Evolutionary conservation across 2,329 filamentous ascomycete genomes (phyloP).

Genomic region (Fusarium sp.): DNA sequence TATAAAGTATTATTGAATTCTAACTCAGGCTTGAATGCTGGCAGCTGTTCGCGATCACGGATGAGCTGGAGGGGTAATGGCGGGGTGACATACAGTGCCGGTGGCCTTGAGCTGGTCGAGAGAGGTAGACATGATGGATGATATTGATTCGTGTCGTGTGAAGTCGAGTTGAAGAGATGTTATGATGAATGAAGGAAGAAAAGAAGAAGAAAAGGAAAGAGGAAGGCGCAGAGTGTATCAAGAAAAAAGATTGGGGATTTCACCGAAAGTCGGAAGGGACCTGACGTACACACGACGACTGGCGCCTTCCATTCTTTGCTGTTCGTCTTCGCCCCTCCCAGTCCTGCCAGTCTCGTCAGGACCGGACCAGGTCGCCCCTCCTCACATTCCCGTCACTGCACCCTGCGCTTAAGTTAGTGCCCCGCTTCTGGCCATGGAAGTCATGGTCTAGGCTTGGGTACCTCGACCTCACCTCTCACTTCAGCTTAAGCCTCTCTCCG

Average conservation of each 20-base stretch:
- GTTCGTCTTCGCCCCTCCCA: constrained; percentile 37
- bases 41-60: constrained; percentile 27
- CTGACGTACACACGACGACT: constrained; percentile 43
- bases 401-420: constrained; percentile 23
- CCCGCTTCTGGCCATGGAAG: constrained; percentile 29
- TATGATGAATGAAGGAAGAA: constrained; percentile 26
- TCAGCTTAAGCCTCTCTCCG: constrained; percentile 13
- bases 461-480: constrained; percentile 24
- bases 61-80: constrained; percentile 51
- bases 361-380: constrained; percentile 23
- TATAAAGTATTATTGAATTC: constrained; percentile 2
- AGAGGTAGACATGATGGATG: constrained; percentile 78
- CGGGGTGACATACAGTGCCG: constrained; percentile 83
- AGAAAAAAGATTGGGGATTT: constrained; percentile 40
- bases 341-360: not conserved
- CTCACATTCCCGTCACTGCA: constrained; percentile 12
- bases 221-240: constrained; percentile 21
- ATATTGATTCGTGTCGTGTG: constrained; percentile 27
- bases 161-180: constrained; percentile 26
- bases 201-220: constrained; percentile 14
- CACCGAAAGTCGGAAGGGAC: constrained; percentile 39
- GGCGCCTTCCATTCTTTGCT: constrained; percentile 38
- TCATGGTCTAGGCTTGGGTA: constrained; percentile 25
- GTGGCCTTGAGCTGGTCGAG: constrained; percentile 97
- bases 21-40: constrained; percentile 12